Base-by-base conservation (phyloP, 2,329 filamentous ascomycete species). In the Incumbomyces delicatus region DNA sequence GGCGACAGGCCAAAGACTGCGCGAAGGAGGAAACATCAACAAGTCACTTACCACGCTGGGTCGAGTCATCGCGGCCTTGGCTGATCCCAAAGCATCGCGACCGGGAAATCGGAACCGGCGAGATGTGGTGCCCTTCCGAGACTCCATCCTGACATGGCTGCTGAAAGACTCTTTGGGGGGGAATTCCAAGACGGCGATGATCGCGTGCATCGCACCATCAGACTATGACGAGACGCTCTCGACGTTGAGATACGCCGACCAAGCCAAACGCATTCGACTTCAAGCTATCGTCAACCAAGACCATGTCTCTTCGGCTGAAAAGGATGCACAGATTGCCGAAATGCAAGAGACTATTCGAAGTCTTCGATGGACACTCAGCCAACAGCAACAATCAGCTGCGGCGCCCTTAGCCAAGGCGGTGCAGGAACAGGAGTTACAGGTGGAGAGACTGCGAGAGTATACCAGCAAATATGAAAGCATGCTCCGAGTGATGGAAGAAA, bases 101-200 rank as follows among this genome's bases (percentile, higher is more conserved):
- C 55, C 60, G 34, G 62, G 60, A 6, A 71, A 76, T 47, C 85
- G 85, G 61, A 71, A 72, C 53, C 78, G 77, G 53, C 77, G 77
- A 53, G 78, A 89, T 22, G 78, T 88, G 6, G 84, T 98, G 2
- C 92, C 92, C 4, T 98, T 95, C 66, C 83, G 92, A 53, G 92
- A 98, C 66, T 95, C 87, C 1, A 80, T 84, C 36, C 66, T 84
- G 29, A 84, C 80, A 10, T 84, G 90, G 90, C 76, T 98, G 3
- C 75, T 98, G 53, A 96, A 96, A 64, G 92, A 98, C 66, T 94
- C 86, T 1, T 74, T 98, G 0, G 92, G 92, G 11, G 92, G 92
- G 46, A 98, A 98, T 74, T 90, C 83, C 61, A 98, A 96, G 68
- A 98, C 92, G 8, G 92, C 92, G 52, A 98, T 98, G 92, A 95